Conservation (phyloP, 495 filamentous ascomycete genomes). For the Cryomyces antarcticus region DNA sequence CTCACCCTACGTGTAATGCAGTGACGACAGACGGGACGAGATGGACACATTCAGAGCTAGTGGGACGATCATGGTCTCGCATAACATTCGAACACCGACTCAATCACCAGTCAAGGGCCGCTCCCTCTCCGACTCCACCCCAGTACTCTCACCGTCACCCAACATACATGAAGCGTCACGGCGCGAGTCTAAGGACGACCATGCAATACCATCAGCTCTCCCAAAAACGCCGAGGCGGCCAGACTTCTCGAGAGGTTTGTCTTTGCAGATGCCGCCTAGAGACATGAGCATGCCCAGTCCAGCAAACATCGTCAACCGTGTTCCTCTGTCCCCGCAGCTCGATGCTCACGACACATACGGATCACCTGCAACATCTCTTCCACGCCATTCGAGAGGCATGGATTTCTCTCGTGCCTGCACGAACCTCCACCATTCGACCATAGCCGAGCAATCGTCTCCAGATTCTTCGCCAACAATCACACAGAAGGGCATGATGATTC, state of each 20-base stretch:
- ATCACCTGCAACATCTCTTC: constrained; percentile 64
- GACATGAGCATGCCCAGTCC: constrained; percentile 29
- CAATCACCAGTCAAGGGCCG: constrained; percentile 15
- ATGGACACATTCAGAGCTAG: too few species aligned
- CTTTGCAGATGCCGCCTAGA: constrained; percentile 51
- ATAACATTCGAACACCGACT: background rate
- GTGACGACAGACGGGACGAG: too few species aligned
- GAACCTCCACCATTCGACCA: constrained; percentile 84
- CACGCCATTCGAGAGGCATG: constrained; percentile 65
- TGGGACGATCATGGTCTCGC: too few species aligned
- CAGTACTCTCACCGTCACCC: constrained; percentile 40
- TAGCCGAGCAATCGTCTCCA: constrained; percentile 76
- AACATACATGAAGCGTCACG: constrained; percentile 34
- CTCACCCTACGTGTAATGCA: too few species aligned
- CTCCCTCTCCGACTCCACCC: constrained; percentile 23
- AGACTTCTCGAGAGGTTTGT: constrained; percentile 38
- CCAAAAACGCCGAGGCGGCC: constrained; percentile 38
- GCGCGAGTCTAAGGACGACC: constrained; percentile 64
- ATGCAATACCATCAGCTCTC: constrained; percentile 23
- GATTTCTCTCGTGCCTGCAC: constrained; percentile 91
- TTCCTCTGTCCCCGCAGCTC: constrained; percentile 67
- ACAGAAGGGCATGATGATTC: constrained; percentile 62
- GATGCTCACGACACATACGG: constrained; percentile 68
- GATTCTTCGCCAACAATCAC: constrained; percentile 81
- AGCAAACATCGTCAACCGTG: constrained; percentile 36